Conservation (phyloP, 768 basidiomycete genomes). For the Trametes cubensis region DNA sequence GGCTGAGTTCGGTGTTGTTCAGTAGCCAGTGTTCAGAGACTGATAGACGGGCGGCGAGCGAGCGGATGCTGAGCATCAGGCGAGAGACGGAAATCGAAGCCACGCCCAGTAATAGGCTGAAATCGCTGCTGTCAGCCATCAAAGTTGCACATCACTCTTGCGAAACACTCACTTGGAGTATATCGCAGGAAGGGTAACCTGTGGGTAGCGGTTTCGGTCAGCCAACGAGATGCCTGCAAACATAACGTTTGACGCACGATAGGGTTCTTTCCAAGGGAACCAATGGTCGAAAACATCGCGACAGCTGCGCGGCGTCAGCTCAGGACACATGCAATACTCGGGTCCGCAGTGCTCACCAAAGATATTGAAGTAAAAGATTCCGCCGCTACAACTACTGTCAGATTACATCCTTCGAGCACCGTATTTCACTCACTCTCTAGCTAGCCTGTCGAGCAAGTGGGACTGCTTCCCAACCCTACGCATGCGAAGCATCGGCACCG, state of each 20-base stretch:
- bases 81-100: conserved; percentile 39
- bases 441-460: conserved; percentile 21
- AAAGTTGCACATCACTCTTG: too few species aligned
- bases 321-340: neutral
- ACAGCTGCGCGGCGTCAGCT: conserved; percentile 3
- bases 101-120: conserved; percentile 20
- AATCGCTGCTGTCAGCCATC: neutral
- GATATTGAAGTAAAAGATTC: conserved; percentile 23
- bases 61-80: conserved; percentile 45
- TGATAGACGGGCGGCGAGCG: conserved; percentile 44
- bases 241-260: neutral
- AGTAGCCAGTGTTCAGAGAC: conserved; percentile 48
- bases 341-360: conserved; percentile 14
- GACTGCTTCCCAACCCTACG: conserved; percentile 12
- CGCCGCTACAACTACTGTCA: conserved; percentile 15
- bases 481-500: conserved; percentile 19
- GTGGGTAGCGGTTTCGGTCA: neutral
- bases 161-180: conserved; percentile 11
- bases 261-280: conserved; percentile 6
- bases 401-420: neutral
- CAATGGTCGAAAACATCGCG: conserved; percentile 23
- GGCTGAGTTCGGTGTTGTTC: conserved; percentile 48
- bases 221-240: neutral
- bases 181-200: conserved; percentile 16
- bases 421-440: conserved; percentile 19